Evolutionary conservation across 2,329 filamentous ascomycete genomes (phyloP).

Genomic region (Cladosporium sp.): DNA sequence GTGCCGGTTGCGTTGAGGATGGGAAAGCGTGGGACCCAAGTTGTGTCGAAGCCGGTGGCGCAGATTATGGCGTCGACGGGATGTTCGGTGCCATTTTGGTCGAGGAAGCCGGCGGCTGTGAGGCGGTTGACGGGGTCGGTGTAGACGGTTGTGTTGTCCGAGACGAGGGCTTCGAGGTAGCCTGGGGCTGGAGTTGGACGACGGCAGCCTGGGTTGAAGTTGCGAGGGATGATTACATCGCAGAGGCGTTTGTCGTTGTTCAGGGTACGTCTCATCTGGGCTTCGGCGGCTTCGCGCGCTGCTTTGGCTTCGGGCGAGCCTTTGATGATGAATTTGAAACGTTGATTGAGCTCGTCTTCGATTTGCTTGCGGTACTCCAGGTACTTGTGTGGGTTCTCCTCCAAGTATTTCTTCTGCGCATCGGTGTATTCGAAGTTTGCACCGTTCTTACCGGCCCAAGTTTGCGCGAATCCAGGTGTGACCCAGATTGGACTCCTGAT

Average conservation of each 20-base stretch:
- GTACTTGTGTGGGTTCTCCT: constrained; percentile 41
- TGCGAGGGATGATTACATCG: constrained; percentile 45
- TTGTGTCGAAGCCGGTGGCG: constrained; percentile 36
- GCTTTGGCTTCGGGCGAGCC: constrained; percentile 42
- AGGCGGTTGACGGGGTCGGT: constrained; percentile 30
- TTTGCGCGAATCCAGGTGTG: constrained; percentile 45
- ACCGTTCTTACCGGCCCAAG: constrained; percentile 44
- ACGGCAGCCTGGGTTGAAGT: constrained; percentile 40
- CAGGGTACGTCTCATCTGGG: constrained; percentile 40
- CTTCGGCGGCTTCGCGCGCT: constrained; percentile 37
- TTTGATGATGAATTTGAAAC: constrained; percentile 52
- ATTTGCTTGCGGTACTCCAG: constrained; percentile 46
- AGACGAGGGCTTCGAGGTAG: constrained; percentile 39
- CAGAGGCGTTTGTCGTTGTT: constrained; percentile 36
- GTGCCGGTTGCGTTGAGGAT: constrained; percentile 25
- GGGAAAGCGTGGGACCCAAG: constrained; percentile 32
- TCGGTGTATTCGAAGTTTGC: constrained; percentile 45
- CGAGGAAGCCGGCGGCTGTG: constrained; percentile 30
- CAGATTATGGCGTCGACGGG: constrained; percentile 35
- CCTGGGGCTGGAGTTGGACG: constrained; percentile 40
- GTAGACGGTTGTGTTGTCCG: constrained; percentile 32
- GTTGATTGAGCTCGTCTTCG: constrained; percentile 48
- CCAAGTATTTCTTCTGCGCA: constrained; percentile 37
- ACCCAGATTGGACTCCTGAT: constrained; percentile 46
- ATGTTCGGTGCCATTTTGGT: constrained; percentile 28